phyloP scores from a whole-genome alignment of 2,329 filamentous ascomycete genomes.

The Madurella fahalii region DNA sequence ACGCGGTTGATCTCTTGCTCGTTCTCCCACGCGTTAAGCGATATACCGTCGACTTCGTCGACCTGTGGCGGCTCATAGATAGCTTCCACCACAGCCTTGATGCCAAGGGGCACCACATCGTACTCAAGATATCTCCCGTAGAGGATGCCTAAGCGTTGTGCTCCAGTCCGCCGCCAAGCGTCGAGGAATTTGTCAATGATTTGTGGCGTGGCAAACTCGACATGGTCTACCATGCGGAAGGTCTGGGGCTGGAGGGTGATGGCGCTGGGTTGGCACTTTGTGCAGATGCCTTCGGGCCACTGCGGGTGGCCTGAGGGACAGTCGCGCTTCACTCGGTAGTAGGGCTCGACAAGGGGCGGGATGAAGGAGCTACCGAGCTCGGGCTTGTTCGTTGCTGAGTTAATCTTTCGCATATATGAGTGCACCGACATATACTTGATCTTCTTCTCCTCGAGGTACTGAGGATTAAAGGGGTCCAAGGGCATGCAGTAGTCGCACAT shows the following conservation, averaged over 20 bases:
- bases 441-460: conserved; percentile 89
- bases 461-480: conserved; percentile 85
- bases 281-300: conserved; percentile 96
- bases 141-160: conserved; percentile 81
- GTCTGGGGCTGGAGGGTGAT: conserved; percentile 92
- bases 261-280: conserved; percentile 94
- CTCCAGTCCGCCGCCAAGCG: conserved; percentile 82
- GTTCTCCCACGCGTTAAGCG: conserved; percentile 77
- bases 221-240: conserved; percentile 96
- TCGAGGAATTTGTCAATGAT: conserved; percentile 88
- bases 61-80: conserved; percentile 95
- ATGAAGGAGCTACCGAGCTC: conserved; percentile 94
- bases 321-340: conserved; percentile 80
- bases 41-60: conserved; percentile 83
- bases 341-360: conserved; percentile 88
- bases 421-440: conserved; percentile 99
- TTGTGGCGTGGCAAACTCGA: conserved; percentile 83
- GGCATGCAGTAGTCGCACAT: conserved; percentile 99
- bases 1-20: conserved; percentile 78
- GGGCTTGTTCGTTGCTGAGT: conserved; percentile 92
- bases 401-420: conserved; percentile 88
- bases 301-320: conserved; percentile 90
- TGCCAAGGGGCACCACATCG: conserved; percentile 82
- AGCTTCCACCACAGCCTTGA: conserved; percentile 93
- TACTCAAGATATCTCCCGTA: conserved; percentile 93